Percentiles rank a stretch among this genome's conserved stretches.
phyloP scores from a whole-genome alignment of 108 stramenopile genomes.

The Nitzschia putrida region DNA sequence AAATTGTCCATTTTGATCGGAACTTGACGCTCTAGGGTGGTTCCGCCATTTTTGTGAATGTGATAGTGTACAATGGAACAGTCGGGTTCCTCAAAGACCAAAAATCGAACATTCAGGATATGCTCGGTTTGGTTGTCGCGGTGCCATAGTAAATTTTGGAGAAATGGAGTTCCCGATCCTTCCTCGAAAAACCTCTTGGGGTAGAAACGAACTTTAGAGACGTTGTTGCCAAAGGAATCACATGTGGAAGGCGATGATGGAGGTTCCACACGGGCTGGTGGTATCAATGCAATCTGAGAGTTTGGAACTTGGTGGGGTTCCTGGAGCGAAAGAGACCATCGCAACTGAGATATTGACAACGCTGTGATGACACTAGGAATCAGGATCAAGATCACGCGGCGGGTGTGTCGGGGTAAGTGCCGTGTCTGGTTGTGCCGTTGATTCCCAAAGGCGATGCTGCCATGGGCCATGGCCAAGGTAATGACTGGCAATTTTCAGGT shows the following conservation, averaged over 20 bases:
- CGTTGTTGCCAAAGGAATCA: neutral
- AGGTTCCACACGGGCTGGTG: too few species aligned
- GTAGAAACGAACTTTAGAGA: neutral
- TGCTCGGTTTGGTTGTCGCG: constrained; percentile 3
- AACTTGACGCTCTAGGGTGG: constrained; percentile 7
- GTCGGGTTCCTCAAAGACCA: constrained; percentile 3
- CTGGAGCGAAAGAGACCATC: too few species aligned
- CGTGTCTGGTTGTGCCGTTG: too few species aligned
- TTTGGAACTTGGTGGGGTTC: too few species aligned
- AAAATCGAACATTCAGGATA: constrained; percentile 5
- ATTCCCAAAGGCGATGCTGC: too few species aligned
- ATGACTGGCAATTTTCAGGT: too few species aligned
- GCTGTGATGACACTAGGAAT: too few species aligned
- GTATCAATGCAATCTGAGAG: too few species aligned
- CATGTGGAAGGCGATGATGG: neutral
- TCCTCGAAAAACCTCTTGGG: constrained; percentile 9
- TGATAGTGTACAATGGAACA: constrained; percentile 12
- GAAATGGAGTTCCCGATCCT: constrained; percentile 8
- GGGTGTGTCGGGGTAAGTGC: too few species aligned
- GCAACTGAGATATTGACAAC: too few species aligned
- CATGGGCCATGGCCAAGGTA: too few species aligned
- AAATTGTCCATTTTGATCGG: constrained; percentile 2
- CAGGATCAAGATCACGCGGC: too few species aligned
- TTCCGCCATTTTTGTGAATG: constrained; percentile 20
- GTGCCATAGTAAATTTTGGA: neutral